Conservation (phyloP, 164 flowering plant species). For the Taxillus chinensis region DNA sequence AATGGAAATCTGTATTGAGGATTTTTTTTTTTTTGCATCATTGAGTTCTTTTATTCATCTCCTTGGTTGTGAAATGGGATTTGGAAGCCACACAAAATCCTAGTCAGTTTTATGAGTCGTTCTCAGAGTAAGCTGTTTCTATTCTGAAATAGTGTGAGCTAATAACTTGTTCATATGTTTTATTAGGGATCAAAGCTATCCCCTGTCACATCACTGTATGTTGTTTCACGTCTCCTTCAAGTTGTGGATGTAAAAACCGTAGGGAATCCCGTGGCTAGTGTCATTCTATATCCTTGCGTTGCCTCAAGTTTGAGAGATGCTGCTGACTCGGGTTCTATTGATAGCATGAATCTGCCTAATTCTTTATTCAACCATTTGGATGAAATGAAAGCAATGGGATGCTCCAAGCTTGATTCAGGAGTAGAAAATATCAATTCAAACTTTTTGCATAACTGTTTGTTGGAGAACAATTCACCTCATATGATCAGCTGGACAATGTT, state of each 20-base stretch:
- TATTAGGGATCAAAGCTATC: constrained; percentile 38
- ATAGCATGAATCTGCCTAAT: constrained; percentile 2
- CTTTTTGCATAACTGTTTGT: constrained; percentile 7
- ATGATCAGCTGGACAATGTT: constrained; percentile 11
- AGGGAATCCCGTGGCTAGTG: constrained; percentile 32
- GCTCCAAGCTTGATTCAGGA: constrained; percentile 16
- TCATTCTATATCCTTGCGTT: constrained; percentile 24
- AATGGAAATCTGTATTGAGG: no score
- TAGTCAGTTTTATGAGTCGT: no score
- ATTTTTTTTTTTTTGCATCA: no score
- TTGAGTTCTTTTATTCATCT: no score
- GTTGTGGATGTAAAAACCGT: constrained; percentile 38
- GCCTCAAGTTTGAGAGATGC: constrained; percentile 10
- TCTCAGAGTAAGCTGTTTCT: no score
- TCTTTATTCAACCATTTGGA: constrained; percentile 10
- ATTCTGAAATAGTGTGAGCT: background rate
- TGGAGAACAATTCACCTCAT: constrained; percentile 13
- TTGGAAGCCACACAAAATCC: no score
- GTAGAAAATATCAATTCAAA: constrained; percentile 13
- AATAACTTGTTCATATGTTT: constrained; percentile 1
- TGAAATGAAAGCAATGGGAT: constrained; percentile 12
- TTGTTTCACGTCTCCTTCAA: constrained; percentile 49
- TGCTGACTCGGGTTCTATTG: constrained; percentile 3
- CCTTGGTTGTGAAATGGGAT: no score
- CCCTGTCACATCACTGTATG: constrained; percentile 38